Evolutionary conservation across 768 basidiomycete species (phyloP), one percentile per base, ranked within the genome.

Genomic region (Suillus plorans): DNA sequence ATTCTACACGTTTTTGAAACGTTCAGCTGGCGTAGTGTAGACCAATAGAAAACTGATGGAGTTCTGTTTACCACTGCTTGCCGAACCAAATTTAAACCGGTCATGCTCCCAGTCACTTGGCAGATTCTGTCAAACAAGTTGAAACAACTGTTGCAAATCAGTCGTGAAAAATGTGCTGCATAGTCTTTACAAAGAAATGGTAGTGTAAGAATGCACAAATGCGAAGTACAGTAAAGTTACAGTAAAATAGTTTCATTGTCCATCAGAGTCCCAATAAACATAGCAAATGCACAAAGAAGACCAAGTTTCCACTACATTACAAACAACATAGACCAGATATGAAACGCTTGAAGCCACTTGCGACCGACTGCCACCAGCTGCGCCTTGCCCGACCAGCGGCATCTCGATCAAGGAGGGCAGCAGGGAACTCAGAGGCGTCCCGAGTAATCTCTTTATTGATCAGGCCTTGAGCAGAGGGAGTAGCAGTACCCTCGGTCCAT

Each of bases 61-160:
- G 34, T 22, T n/a, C 41, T 77, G 76, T 77, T 75, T 75, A 74
- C 64, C 61, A 69, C 61, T 77, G 74, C 74, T 76, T 76, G 74
- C 68, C 65, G 57, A 39, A 58, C 52, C 18, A 52, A 37, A 37
- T 37, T 37, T 37, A 37, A 16, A 28, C 8, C 28, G 16, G 50
- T 52, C 25, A 28, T 13, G 20, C 28, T 52, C 50, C 49, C 49
- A 50, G 25, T 50, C 47, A 28, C n/a, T 31, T 49, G 22, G 34
- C 36, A 31, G 12, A n/a, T n/a, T 57, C 12, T n/a, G n/a, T 22
- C n/a, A n/a, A 25, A 41, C n/a, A n/a, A n/a, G n/a, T n/a, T n/a
- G n/a, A n/a, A n/a, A n/a, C 10, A 41, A 39, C 39, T 13, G 25
- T 50, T 16, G 47, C 39, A 41, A 41, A 41, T 10, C 39, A 58